phyloP scores from a whole-genome alignment of 257 asterid genomes.

The Cruciata laevipes region DNA sequence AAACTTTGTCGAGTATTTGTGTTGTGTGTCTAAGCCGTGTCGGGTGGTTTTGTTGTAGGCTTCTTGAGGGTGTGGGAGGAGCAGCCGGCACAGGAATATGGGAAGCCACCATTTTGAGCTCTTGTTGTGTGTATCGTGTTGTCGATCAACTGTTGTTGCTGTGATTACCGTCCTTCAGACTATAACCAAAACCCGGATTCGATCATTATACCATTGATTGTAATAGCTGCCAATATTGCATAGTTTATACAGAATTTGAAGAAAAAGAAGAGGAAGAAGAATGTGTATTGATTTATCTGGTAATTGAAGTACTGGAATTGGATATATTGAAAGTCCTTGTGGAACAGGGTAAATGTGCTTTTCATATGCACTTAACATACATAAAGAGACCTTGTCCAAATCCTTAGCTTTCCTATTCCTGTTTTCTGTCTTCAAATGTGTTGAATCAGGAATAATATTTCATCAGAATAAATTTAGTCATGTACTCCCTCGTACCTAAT shows the following conservation, averaged over 20 bases:
- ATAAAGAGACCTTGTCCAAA: too few species aligned
- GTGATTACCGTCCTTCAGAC: conserved; percentile 1
- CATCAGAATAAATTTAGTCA: too few species aligned
- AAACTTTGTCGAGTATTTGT: background rate
- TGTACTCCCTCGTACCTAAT: too few species aligned
- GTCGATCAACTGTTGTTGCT: background rate
- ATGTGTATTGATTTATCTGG: background rate
- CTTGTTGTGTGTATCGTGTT: conserved; percentile 6
- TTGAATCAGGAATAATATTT: too few species aligned
- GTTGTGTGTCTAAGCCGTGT: background rate
- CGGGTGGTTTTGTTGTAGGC: conserved; percentile 34
- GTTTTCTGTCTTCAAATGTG: too few species aligned
- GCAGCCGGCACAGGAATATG: conserved; percentile 60
- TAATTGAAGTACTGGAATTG: background rate
- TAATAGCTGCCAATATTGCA: conserved; percentile 5
- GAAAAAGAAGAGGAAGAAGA: background rate
- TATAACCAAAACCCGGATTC: conserved; percentile 1
- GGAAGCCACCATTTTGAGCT: conserved; percentile 61
- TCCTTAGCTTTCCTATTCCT: too few species aligned
- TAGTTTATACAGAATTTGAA: background rate
- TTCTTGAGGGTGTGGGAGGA: conserved; percentile 58
- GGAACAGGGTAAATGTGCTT: background rate
- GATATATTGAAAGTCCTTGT: background rate
- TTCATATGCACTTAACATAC: background rate
- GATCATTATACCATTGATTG: conserved; percentile 5